phyloP scores from a whole-genome alignment of 305 asterid species.

The Striga hermonthica region DNA sequence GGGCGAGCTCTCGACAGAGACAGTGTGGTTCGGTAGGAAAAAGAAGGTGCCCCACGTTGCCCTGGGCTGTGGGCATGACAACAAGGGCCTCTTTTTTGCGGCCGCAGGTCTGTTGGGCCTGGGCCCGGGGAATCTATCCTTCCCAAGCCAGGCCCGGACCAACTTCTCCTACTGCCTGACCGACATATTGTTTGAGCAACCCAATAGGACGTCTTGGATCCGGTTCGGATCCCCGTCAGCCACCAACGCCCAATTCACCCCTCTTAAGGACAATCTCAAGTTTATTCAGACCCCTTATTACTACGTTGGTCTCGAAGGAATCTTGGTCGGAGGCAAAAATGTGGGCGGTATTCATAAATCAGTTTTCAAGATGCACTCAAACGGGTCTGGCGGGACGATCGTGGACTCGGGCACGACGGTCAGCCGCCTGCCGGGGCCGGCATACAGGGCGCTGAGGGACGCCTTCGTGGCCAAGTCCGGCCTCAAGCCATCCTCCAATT shows the following conservation, averaged over 20 bases:
- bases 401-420: neutral
- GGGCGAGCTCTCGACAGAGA: slow-evolving; percentile 27
- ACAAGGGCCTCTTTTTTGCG: slow-evolving; percentile 53
- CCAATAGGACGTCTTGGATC: slow-evolving; percentile 36
- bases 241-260: slow-evolving; percentile 39
- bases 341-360: neutral
- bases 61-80: slow-evolving; percentile 63
- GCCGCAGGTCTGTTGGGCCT: slow-evolving; percentile 68
- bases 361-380: neutral
- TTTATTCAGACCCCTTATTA: neutral
- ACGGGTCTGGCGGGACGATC: neutral
- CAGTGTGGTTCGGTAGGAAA: slow-evolving; percentile 45
- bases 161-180: slow-evolving; percentile 58
- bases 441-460: neutral
- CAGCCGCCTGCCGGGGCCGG: neutral
- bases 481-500: neutral
- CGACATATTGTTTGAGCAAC: slow-evolving; percentile 27
- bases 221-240: slow-evolving; percentile 45
- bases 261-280: neutral
- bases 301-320: neutral
- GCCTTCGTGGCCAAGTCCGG: neutral
- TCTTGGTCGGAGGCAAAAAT: neutral
- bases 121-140: slow-evolving; percentile 51
- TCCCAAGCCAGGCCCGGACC: slow-evolving; percentile 50
- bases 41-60: slow-evolving; percentile 34